Conservation (phyloP, 345 rosid species). For the Rhodamnia argentea region DNA sequence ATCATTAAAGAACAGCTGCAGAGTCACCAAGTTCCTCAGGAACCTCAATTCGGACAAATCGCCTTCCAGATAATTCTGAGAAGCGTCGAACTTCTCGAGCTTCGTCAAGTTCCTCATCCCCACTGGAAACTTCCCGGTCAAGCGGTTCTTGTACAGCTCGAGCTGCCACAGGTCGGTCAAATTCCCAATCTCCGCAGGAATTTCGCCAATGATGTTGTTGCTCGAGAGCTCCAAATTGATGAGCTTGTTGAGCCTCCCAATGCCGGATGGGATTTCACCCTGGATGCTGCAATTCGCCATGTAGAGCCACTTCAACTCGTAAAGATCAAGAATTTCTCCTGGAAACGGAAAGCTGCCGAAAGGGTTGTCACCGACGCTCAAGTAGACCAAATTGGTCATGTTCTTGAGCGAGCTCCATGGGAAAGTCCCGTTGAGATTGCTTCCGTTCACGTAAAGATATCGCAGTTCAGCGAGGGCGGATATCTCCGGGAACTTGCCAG, state of each 20-base stretch:
- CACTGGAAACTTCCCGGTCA: constrained; percentile 26
- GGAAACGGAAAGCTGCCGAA: constrained; percentile 27
- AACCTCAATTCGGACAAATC: constrained; percentile 22
- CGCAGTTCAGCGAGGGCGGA: constrained; percentile 5
- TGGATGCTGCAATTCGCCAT: constrained; percentile 22
- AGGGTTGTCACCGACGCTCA: constrained; percentile 33
- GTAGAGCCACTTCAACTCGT: constrained; percentile 24
- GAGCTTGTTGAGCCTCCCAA: constrained; percentile 25
- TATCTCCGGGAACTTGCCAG: constrained; percentile 7
- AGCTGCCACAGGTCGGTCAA: constrained; percentile 28
- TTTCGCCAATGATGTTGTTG: constrained; percentile 17
- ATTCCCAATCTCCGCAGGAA: constrained; percentile 14
- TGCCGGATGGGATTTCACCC: constrained; percentile 21
- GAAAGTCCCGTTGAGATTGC: constrained; percentile 13
- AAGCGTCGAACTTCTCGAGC: constrained; percentile 27
- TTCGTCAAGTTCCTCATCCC: constrained; percentile 32
- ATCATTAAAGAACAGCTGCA: constrained; percentile 24
- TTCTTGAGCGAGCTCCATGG: constrained; percentile 28
- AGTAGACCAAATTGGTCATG: constrained; percentile 10
- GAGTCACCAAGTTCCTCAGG: constrained; percentile 16
- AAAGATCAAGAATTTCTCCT: constrained; percentile 9
- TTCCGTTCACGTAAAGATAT: constrained; percentile 2
- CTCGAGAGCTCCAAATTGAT: constrained; percentile 19
- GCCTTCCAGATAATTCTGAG: constrained; percentile 19
- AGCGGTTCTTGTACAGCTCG: constrained; percentile 17